These are phyloP conservation scores for Barnettozyma salicaria DNA, from an alignment of 805 yeast species.

Conservation along the genomic window DNA sequence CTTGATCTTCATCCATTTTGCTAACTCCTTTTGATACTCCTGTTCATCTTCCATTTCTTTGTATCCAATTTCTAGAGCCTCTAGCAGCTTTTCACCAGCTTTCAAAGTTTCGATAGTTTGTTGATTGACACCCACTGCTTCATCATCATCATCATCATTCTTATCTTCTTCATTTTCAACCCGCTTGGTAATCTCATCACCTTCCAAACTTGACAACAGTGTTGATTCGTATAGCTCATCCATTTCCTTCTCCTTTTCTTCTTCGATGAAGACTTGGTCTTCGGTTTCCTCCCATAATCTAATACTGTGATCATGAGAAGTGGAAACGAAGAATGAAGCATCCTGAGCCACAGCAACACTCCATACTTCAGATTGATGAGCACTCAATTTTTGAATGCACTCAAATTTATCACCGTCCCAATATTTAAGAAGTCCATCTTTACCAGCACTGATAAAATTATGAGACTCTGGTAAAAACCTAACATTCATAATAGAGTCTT, in stretches of 20 bases:
- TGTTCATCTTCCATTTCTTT: slow-evolving; percentile 58
- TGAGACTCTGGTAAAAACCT: slow-evolving; percentile 80
- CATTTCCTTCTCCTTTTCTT: slow-evolving; percentile 92
- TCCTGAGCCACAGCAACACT: slow-evolving; percentile 67
- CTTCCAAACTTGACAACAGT: slow-evolving; percentile 65
- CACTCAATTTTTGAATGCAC: slow-evolving; percentile 78
- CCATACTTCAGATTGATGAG: slow-evolving; percentile 95
- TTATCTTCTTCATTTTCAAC: slow-evolving; percentile 33
- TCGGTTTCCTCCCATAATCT: slow-evolving; percentile 92
- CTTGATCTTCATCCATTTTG: slow-evolving; percentile 38
- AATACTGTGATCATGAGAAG: slow-evolving; percentile 90
- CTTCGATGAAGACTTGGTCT: slow-evolving; percentile 94
- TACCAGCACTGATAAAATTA: slow-evolving; percentile 83
- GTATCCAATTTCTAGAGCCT: slow-evolving; percentile 47
- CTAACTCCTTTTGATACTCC: slow-evolving; percentile 41
- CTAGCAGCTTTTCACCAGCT: slow-evolving; percentile 12
- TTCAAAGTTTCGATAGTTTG: slow-evolving; percentile 89
- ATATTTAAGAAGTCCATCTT: slow-evolving; percentile 84
- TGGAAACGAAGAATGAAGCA: slow-evolving; percentile 69
- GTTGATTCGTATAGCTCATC: slow-evolving; percentile 88
- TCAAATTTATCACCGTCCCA: slow-evolving; percentile 99
- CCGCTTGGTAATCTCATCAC: slow-evolving; percentile 34
- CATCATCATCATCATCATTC: slow-evolving; percentile 42
- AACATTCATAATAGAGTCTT: slow-evolving; percentile 89
- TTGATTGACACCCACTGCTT: slow-evolving; percentile 59